phyloP scores from a whole-genome alignment of 305 asterid species.

The Fraxinus latifolia region DNA sequence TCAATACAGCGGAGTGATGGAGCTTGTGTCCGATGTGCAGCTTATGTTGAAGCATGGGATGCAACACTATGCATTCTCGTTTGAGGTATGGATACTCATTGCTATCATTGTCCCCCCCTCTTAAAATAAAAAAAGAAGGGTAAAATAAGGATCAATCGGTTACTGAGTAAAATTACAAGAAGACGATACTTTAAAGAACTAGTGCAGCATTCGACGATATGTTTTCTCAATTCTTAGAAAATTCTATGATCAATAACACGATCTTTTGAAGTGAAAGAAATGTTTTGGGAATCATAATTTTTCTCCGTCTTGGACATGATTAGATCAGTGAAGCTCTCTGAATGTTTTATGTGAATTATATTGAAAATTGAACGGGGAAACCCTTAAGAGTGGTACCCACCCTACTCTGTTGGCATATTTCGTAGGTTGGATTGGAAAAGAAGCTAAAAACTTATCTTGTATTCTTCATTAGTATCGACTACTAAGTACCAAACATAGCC shows the following conservation, averaged over 20 bases:
- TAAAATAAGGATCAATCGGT: background rate
- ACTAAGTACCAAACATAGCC: background rate
- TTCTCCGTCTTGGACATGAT: background rate
- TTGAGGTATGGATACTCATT: constrained; percentile 53
- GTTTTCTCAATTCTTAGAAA: background rate
- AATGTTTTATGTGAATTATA: background rate
- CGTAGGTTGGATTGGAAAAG: background rate
- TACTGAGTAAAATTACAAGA: background rate
- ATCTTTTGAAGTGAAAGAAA: background rate
- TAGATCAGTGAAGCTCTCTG: background rate
- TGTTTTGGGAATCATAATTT: background rate
- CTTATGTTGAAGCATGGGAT: constrained; percentile 70
- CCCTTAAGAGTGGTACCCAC: background rate
- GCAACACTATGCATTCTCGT: constrained; percentile 67
- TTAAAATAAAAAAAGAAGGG: background rate
- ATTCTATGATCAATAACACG: background rate
- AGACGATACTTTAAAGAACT: background rate
- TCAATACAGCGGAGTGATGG: constrained; percentile 74
- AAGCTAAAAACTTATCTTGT: background rate
- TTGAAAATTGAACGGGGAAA: background rate
- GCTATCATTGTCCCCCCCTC: background rate
- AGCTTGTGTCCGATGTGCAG: constrained; percentile 85
- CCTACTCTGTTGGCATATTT: background rate
- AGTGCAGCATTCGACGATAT: background rate
- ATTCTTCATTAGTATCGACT: background rate